A percentile compares a stretch with the other conserved stretches of the same genome.
Conservation (phyloP, 345 rosid species). For the Euphorbia pulcherrima region DNA sequence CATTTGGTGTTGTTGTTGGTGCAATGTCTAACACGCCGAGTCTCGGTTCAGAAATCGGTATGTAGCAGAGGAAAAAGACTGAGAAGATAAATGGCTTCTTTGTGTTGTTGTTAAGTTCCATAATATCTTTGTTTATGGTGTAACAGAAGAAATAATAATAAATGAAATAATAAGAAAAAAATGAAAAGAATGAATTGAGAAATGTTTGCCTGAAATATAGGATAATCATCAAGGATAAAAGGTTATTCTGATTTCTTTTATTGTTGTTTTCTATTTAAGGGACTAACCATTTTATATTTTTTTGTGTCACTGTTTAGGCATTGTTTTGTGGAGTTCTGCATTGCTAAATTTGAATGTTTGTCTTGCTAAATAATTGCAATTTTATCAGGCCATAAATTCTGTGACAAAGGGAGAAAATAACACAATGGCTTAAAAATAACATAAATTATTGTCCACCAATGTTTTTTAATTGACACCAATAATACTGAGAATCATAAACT, state of each 20-base stretch:
- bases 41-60: not conserved
- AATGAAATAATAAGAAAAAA: not conserved
- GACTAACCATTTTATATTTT: not conserved
- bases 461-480: too few relatives aligned
- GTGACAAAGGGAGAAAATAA: too few relatives aligned
- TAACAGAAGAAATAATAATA: not conserved
- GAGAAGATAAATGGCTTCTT: conserved; percentile 12
- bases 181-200: not conserved
- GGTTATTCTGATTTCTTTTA: not conserved
- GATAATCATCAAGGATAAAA: not conserved
- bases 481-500: too few relatives aligned
- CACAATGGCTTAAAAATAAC: too few relatives aligned
- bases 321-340: not conserved
- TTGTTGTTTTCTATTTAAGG: not conserved
- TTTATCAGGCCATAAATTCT: too few relatives aligned
- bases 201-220: conserved; percentile 14
- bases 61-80: conserved; percentile 14
- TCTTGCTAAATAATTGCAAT: too few relatives aligned
- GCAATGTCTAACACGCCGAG: not conserved
- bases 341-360: not conserved
- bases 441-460: too few relatives aligned
- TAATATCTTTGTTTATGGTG: not conserved
- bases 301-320: not conserved
- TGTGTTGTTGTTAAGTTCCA: conserved; percentile 13
- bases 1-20: not conserved